Base-by-base conservation (phyloP, 441 rosid species). In the Populus hybrid region DNA sequence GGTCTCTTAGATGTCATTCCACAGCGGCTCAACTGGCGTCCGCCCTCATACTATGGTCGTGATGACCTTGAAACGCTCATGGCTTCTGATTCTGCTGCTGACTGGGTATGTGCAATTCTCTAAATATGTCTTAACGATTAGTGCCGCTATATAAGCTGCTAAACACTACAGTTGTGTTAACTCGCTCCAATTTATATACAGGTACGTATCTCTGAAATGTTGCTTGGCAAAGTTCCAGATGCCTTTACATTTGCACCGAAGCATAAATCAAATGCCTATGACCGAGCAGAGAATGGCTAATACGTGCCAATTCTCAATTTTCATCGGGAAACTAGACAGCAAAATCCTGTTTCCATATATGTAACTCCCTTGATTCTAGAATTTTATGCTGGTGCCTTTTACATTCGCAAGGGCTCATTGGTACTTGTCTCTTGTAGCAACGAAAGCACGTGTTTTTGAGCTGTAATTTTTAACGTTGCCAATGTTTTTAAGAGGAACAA, bases 61-160 rank as follows among this genome's bases (percentile, higher is more conserved):
- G 92, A 95, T 84, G 99, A 95, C 82, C 98, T 93, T 20, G 98
- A 95, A 84, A 92, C 99, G 21, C 84, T 91, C 28, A 91, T 95
- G 98, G 92, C 93, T 61, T 95, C 98, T 69, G 97, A 92, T 77
- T 92, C 98, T 76, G 99, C 97, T 7, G 97, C 95, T 81, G 98
- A 95, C 79, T 95, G 98, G 98, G 98, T 95, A 86, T 72, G 84
- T 76, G 57, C 57, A 46, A 14, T 1, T 46, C 20, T 46, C 57
- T 46, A 46, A 46, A 46, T 5, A 46, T 46, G 14, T 46, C 57
- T 46, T 14, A 46, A 46, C 32, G 11, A 40, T 10, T 32, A 4
- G 9, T 50, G 35, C 72, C 40, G 23, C 10, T 46, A 10, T 36
- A 10, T 26, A 42, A 42, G 76, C 38, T 67, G n/a, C 70, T n/a